Percentiles rank a stretch among this genome's conserved stretches.
Conservation (phyloP, 1,284 basidiomycete species). For the Ceratobasidium sp. region DNA sequence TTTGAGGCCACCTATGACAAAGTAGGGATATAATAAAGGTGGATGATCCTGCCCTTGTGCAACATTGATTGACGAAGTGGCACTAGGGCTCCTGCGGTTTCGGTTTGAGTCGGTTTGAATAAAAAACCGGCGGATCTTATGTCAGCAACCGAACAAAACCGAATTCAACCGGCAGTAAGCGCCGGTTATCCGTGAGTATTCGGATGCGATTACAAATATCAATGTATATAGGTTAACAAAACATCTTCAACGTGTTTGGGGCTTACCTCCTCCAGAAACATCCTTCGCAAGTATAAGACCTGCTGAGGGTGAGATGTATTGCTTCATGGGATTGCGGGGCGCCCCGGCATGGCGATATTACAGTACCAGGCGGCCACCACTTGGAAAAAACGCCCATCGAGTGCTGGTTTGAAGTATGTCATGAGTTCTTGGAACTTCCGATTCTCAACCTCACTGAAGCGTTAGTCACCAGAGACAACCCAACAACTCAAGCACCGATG, state of each 20-base stretch:
- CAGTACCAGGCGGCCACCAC: background rate
- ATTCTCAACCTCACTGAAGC: conserved; percentile 28
- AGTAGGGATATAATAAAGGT: too few species aligned
- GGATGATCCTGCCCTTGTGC: too few species aligned
- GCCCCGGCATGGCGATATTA: background rate
- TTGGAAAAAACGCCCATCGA: background rate
- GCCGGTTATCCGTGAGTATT: background rate
- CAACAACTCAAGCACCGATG: background rate
- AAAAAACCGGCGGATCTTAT: too few species aligned
- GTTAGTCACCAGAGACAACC: conserved; percentile 5
- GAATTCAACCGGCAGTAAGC: background rate
- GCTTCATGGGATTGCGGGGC: background rate
- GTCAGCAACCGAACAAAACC: too few species aligned
- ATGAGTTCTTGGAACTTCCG: background rate
- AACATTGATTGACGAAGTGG: too few species aligned
- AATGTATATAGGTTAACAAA: background rate
- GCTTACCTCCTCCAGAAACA: too few species aligned
- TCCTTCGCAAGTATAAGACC: background rate
- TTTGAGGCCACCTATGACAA: background rate
- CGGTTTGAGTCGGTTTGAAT: too few species aligned
- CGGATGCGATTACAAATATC: background rate
- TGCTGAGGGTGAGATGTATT: background rate
- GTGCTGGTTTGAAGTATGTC: background rate
- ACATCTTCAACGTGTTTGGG: too few species aligned
- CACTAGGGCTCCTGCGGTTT: too few species aligned